Evolutionary conservation across 192 early-diverging fungal genomes (phyloP).

Genomic region (Coemansia sp.): DNA sequence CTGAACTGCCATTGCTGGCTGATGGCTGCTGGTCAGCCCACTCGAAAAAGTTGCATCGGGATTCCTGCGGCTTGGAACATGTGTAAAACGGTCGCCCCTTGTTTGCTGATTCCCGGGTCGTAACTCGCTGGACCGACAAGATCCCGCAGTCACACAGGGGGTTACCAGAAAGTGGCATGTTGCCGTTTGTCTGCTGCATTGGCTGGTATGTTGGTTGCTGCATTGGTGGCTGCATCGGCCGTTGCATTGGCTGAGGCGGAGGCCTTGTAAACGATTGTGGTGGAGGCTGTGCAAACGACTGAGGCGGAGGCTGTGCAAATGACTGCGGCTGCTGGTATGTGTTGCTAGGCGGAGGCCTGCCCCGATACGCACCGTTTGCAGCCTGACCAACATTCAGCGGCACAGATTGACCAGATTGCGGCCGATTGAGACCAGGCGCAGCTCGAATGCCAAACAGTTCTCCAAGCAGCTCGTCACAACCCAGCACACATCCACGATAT

Average conservation of each 20-base stretch:
- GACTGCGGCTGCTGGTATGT: not conserved
- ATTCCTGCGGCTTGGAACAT: conserved; percentile 41
- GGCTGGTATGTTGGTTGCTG: not conserved
- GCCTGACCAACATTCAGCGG: not conserved
- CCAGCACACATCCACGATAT: conserved; percentile 37
- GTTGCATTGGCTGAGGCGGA: not conserved
- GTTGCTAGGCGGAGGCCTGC: not conserved
- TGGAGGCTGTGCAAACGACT: not conserved
- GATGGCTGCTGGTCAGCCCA: conserved; percentile 57
- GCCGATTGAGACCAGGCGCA: not conserved
- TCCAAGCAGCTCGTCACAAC: conserved; percentile 49
- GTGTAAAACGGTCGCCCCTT: conserved; percentile 59
- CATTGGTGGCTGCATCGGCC: not conserved
- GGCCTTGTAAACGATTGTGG: not conserved
- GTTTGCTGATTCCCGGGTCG: conserved; percentile 57
- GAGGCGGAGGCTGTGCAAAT: not conserved
- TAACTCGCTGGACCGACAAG: conserved; percentile 39
- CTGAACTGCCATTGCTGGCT: not conserved
- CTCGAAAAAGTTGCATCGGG: conserved; percentile 59
- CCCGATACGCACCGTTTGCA: not conserved
- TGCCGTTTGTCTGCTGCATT: not conserved
- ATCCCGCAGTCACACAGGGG: conserved; percentile 53
- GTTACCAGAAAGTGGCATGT: not conserved
- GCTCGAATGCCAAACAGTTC: conserved; percentile 31
- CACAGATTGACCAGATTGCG: not conserved